Base-by-base conservation (phyloP, 495 filamentous ascomycete genomes). In the Bacidia rubella region DNA sequence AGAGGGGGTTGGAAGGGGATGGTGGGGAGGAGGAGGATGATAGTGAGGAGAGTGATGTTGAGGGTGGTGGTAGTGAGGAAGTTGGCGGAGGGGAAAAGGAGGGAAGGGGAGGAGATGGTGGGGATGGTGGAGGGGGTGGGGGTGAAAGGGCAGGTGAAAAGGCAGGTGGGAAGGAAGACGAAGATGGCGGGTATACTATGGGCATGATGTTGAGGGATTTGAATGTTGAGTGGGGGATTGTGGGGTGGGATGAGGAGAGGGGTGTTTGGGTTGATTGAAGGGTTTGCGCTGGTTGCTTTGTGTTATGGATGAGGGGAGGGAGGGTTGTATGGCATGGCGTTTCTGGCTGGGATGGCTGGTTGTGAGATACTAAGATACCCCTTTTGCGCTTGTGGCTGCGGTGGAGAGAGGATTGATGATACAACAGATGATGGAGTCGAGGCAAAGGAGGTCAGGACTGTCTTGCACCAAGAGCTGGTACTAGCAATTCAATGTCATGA, bases 191-290 rank as follows among this genome's bases (percentile, higher is more conserved):
- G 10, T 85, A 86, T 59, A 84, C 80, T 3, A 83, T 87, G 79
- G 77, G 74, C 38, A 77, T 77, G 71, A 86, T 87, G 83, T 70
- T 87, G 2, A 74, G 73, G 56, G 80, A 70, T 41, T 65, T 86
- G 20, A 79, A 83, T 59, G 76, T 87, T 56, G 81, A 85, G 43
- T 65, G 77, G 20, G 66, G 70, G 25, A 51, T 75, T 2, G 83
- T 87, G 56, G 83, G 82, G 1, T 85, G 75, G 59, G 79, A 86
- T 62, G 64, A 65, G 32, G 58, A 56, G 2, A 56, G 60, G 40
- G 74, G 80, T 60, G 65, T 66, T 56, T 86, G 82, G 82, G 66
- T 68, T 11, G 55, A 57, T 55, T 60, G 47, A 60, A 35, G 5
- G 29, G 29, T 35, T 5, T 5, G 29, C 29, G 29, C 7, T 7